A percentile compares a stretch with the other conserved stretches of the same genome.
phyloP scores from a whole-genome alignment of 177 flowering plant species.

The Vitis hybrid region DNA sequence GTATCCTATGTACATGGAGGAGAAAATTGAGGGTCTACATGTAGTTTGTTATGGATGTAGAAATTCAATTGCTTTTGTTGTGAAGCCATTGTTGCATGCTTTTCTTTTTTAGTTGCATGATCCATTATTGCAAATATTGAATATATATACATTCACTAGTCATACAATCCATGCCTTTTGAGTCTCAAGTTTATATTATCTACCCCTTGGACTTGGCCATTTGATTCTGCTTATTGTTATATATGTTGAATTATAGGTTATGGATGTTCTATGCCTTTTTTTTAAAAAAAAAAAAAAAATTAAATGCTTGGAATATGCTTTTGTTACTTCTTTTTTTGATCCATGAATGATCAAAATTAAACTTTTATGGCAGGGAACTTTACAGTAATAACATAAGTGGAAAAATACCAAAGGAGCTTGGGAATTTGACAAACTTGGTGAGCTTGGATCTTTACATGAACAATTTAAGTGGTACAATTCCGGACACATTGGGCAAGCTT shows the following conservation, averaged over 20 bases:
- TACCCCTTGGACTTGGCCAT: neutral
- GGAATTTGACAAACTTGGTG: constrained; percentile 34
- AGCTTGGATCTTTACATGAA: constrained; percentile 51
- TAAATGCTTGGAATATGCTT: neutral
- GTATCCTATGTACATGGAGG: too few species aligned
- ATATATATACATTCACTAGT: neutral
- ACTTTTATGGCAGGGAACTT: constrained; percentile 31
- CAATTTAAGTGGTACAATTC: constrained; percentile 35
- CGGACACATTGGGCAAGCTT: constrained; percentile 36
- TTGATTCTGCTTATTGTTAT: neutral
- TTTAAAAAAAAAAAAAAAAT: neutral
- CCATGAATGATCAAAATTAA: neutral
- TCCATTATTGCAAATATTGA: neutral
- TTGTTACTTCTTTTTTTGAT: neutral
- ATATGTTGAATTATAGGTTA: neutral
- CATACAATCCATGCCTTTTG: neutral
- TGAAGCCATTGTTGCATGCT: too few species aligned
- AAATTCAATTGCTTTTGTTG: too few species aligned
- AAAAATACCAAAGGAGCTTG: constrained; percentile 34
- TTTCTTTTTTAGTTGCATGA: too few species aligned
- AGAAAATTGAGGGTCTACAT: too few species aligned
- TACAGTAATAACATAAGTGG: constrained; percentile 42
- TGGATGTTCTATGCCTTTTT: neutral
- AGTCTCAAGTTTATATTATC: neutral
- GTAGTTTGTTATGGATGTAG: too few species aligned